Evolutionary conservation across 179 eudicot genomes (phyloP).

Genomic region (Spinacia oleracea): DNA sequence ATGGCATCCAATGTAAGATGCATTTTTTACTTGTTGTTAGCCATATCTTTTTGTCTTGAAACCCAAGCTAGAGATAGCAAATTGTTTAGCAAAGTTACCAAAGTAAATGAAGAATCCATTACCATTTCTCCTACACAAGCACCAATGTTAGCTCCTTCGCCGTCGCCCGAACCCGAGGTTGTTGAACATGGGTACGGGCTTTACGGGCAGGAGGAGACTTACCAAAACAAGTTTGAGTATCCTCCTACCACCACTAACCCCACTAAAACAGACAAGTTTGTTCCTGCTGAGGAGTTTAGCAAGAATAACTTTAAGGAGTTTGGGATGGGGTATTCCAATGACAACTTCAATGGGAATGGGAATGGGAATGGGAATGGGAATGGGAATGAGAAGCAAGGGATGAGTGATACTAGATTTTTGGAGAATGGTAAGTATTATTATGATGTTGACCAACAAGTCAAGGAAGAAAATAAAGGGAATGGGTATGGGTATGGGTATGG

Average conservation of each 20-base stretch:
- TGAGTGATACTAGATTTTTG: constrained; percentile 40
- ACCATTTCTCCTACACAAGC: constrained; percentile 15
- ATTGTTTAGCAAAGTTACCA: constrained; percentile 33
- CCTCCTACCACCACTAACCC: constrained; percentile 26
- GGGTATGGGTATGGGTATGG: too few species aligned
- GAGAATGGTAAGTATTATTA: constrained; percentile 39
- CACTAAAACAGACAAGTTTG: constrained; percentile 16
- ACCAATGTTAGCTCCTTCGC: constrained; percentile 18
- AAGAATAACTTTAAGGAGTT: constrained; percentile 17
- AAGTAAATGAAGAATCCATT: constrained; percentile 5
- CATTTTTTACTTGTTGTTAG: constrained; percentile 23
- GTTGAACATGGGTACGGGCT: constrained; percentile 31
- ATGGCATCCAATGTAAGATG: constrained; percentile 40
- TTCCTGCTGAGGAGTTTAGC: constrained; percentile 16
- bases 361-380: constrained; percentile 12
- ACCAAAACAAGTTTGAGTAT: constrained; percentile 12
- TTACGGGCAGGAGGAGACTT: constrained; percentile 21
- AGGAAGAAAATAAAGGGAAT: constrained; percentile 19
- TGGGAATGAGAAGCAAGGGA: constrained; percentile 27
- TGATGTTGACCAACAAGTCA: constrained; percentile 12
- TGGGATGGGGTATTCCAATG: constrained; percentile 1
- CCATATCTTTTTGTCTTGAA: constrained; percentile 15
- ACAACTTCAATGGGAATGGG: constrained; percentile 12
- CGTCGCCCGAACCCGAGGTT: constrained; percentile 13
- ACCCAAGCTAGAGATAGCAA: constrained; percentile 43